Evolutionary conservation across 805 yeast genomes (phyloP).

Genomic region (Cyberlindnera maclurae): DNA sequence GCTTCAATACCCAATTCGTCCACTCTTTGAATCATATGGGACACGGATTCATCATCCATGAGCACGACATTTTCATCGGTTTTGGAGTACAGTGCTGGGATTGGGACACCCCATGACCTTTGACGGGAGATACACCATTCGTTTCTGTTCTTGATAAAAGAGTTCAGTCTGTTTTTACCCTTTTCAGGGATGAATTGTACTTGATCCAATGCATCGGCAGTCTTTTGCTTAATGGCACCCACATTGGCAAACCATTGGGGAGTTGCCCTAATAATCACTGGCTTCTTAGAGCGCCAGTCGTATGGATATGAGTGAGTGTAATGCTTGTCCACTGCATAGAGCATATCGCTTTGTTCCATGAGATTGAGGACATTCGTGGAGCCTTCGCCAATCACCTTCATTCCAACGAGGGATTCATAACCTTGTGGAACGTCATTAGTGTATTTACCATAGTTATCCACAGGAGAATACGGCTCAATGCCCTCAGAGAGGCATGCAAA

Average conservation of each 20-base stretch:
- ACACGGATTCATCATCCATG: slow-evolving; percentile 48
- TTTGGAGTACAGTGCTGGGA: slow-evolving; percentile 70
- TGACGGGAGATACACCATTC: slow-evolving; percentile 99
- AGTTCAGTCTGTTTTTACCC: slow-evolving; percentile 61
- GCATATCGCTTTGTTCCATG: slow-evolving; percentile 36
- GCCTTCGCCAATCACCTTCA: slow-evolving; percentile 58
- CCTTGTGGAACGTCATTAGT: slow-evolving; percentile 43
- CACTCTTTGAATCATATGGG: slow-evolving; percentile 50
- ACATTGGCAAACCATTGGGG: slow-evolving; percentile 97
- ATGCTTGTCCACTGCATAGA: slow-evolving; percentile 39
- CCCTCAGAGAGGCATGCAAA: slow-evolving; percentile 52
- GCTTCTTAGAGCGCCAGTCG: slow-evolving; percentile 95
- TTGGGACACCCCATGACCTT: slow-evolving; percentile 96
- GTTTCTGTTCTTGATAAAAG: slow-evolving; percentile 69
- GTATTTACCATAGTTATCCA: slow-evolving; percentile 68
- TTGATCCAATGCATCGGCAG: slow-evolving; percentile 48
- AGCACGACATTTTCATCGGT: slow-evolving; percentile 54
- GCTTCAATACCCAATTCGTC: slow-evolving; percentile 57
- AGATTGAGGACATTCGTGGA: slow-evolving; percentile 37
- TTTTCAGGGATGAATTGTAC: slow-evolving; percentile 71
- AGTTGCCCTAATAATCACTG: slow-evolving; percentile 90
- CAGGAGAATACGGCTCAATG: slow-evolving; percentile 65
- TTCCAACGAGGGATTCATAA: slow-evolving; percentile 42
- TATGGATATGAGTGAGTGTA: slow-evolving; percentile 86
- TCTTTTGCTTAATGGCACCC: slow-evolving; percentile 56